Evolutionary conservation across 139 green algal species (phyloP).

Genomic region (Chlorella sp.): DNA sequence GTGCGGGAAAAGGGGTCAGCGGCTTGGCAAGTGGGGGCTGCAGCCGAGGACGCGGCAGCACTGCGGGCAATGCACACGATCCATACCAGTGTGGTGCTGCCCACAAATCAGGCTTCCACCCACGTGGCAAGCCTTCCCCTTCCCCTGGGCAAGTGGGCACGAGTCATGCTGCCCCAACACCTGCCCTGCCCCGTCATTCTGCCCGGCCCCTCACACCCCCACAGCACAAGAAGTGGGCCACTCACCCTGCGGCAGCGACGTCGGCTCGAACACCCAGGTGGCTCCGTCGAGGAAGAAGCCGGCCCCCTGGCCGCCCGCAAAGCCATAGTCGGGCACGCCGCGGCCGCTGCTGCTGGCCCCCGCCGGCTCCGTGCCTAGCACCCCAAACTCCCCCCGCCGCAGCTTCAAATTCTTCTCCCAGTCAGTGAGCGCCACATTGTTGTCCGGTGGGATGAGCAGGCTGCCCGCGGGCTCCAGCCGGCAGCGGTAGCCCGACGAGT

Average conservation of each 20-base stretch:
- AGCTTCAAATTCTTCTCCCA: conserved; percentile 84
- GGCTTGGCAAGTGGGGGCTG: background rate
- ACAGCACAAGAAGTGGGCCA: background rate
- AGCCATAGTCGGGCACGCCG: background rate
- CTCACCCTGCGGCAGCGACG: conserved; percentile 3
- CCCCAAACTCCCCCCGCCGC: conserved; percentile 50
- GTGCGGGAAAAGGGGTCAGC: background rate
- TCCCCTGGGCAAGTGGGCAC: background rate
- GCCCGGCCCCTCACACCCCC: background rate
- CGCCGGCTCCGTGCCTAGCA: conserved; percentile 51
- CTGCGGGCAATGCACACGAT: background rate
- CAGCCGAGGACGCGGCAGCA: background rate
- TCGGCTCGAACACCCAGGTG: background rate
- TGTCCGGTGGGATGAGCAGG: conserved; percentile 82
- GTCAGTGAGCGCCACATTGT: conserved; percentile 83
- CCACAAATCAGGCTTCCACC: background rate
- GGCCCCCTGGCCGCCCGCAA: background rate
- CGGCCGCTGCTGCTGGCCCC: background rate
- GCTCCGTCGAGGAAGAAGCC: background rate
- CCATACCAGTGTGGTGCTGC: background rate
- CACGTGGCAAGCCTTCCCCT: background rate
- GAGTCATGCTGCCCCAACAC: background rate
- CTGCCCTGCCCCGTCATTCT: background rate
- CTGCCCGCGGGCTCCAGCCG: conserved; percentile 76
- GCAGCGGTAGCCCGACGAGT: conserved; percentile 73